A percentile compares a stretch with the other conserved stretches of the same genome.
These are phyloP conservation scores for Crithidia fasciculata DNA, from an alignment of 208 protist genomes.

Conservation along the genomic window DNA sequence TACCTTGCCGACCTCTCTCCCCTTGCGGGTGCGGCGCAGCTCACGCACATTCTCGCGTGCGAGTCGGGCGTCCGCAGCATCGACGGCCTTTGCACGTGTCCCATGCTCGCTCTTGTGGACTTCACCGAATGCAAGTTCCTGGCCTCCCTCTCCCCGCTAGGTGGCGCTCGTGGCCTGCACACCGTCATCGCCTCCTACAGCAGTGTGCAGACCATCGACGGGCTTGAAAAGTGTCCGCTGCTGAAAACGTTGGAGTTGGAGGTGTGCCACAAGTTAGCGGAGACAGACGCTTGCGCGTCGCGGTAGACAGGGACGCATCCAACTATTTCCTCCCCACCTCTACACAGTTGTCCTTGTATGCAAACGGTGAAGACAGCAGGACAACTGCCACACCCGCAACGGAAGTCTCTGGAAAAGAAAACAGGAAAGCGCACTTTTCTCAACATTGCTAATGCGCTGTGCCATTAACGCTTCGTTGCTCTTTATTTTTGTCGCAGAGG, in stretches of 20 bases:
- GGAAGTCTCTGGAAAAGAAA: too few relatives aligned
- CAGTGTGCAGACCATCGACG: conserved; percentile 5
- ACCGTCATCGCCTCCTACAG: conserved; percentile 13
- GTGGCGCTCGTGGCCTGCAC: conserved; percentile 2
- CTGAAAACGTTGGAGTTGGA: conserved; percentile 3
- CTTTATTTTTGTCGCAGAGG: too few relatives aligned
- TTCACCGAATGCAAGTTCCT: conserved; percentile 1
- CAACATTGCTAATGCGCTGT: too few relatives aligned
- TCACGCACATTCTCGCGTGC: conserved; percentile 3
- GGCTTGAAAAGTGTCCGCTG: not conserved
- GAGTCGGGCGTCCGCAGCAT: not conserved
- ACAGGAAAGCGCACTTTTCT: too few relatives aligned
- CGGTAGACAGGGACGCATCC: too few relatives aligned
- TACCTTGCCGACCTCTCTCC: not conserved
- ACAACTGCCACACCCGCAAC: too few relatives aligned
- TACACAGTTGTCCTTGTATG: too few relatives aligned
- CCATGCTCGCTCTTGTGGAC: conserved; percentile 1
- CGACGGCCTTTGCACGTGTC: not conserved
- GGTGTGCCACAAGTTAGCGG: conserved; percentile 4
- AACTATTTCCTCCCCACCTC: too few relatives aligned
- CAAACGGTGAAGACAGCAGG: too few relatives aligned
- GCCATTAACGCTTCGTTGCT: too few relatives aligned
- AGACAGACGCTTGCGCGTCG: not conserved
- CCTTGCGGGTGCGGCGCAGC: conserved; percentile 5
- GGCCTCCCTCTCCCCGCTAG: not conserved